Base-by-base conservation (phyloP, 768 basidiomycete genomes). In the Neoboletus brunneissimus region DNA sequence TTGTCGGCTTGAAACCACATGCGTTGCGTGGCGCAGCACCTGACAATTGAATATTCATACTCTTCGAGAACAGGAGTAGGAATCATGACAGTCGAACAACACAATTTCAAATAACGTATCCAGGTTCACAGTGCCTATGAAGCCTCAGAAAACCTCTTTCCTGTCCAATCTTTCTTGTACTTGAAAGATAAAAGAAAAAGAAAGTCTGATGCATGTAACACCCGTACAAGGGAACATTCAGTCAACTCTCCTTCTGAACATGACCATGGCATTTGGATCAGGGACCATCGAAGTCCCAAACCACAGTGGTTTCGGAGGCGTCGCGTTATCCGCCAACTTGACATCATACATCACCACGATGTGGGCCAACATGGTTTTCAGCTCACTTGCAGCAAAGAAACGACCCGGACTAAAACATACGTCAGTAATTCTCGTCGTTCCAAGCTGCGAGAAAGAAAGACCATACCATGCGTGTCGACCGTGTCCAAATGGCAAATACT, bases 401-500 rank as follows among this genome's bases (percentile, higher is more conserved):
- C 64, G 64, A 25, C 64, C 64, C 0, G 58, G 51, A 22, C 64
- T 65, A 22, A 15, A 18, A 18, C 11, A 9, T 25, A 31, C 5
- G 3, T 32, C 5, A 20, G 15, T 31, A 18, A 45, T 12, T n/a
- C n/a, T 25, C 3, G 3, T 25, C 16, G 16, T 11, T 8, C 23
- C 23, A n/a, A 12, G n/a, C 6, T 38, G 1, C 0, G 32, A 34
- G 4, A 15, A 27, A 18, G 5, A 29, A 13, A 16, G 48, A 23
- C 0, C 48, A 0, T 49, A 49, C 48, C 48, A 49, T 1, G 48
- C 48, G 12, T 27, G 12, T 27, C 25, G 48, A 23, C 48, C 48
- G n/a, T 49, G 25, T n/a, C 48, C 48, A 37, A 80, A 81, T 1
- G 66, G 41, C 27, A 78, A 51, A 51, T 67, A 78, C 13, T 57